Base-by-base conservation (phyloP, 192 early-diverging fungal genomes). In the Backusella psychrophila region DNA sequence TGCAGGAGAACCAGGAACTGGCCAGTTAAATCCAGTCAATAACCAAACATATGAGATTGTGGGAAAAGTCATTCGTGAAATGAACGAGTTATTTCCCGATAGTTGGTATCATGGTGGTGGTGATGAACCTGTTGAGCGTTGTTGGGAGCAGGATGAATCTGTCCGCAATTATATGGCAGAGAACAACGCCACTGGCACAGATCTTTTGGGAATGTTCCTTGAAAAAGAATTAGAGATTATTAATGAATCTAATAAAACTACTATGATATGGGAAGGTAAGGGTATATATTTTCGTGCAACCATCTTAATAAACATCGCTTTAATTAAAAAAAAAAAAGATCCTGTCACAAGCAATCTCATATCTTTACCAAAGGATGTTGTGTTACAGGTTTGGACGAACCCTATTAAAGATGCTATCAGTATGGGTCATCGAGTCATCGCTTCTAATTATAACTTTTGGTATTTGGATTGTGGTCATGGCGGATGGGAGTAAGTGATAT, bases 381-480 rank as follows among this genome's bases (percentile, higher is more conserved):
- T 93, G 19, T 82, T 92, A 39, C 91, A 95, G 81, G 85, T 92
- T 65, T 93, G 94, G 90, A 91, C 87, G 41, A 90, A 89, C 46
- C 85, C 89, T 41, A 84, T 89, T 31, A 85, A 89, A 67, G 84
- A 85, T 6, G 89, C 91, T 34, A 74, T 84, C 33, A 87, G 85
- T 79, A 31, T 35, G 26, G 92, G 92, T 8, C 86, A 95, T 84
- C 83, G 84, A 35, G 90, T 90, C 6, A 86, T 95, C 74, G 88
- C 90, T 7, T 89, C 89, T 39, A 84, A 83, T 17, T 87, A 85
- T 11, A 89, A 90, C 44, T 89, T 88, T 63, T 91, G 90, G 89
- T 95, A 93, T 69, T 81, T 95, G 78, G 93, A 95, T 83, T 95
- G 92, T 76, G 92, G 93, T 12, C 90, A 90, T 73, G 93, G 94